Percentiles rank a stretch among this genome's conserved stretches.
phyloP scores from a whole-genome alignment of 2,329 filamentous ascomycete genomes.

The Colletotrichum euphorbiae region DNA sequence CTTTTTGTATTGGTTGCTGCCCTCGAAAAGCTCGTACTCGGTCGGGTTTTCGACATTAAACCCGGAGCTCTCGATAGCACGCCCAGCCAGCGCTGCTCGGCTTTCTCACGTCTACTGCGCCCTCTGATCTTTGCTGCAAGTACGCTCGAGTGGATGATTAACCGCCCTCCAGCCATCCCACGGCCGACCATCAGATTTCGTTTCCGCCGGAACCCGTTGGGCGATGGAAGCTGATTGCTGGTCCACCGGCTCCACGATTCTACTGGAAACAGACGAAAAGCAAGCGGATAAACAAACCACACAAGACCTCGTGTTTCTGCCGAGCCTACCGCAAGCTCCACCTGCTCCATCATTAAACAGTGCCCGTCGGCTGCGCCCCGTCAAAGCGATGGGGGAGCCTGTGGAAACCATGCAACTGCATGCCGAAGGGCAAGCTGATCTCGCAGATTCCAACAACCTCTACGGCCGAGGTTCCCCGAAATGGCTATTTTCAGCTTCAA shows the following conservation, averaged over 20 bases:
- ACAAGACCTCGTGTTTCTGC: constrained; percentile 37
- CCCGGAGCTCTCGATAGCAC: constrained; percentile 1
- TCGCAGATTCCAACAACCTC: constrained; percentile 3
- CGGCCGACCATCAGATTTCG: background rate
- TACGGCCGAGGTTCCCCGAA: constrained; percentile 4
- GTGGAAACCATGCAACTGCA: constrained; percentile 8
- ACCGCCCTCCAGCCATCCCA: background rate
- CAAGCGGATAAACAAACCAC: constrained; percentile 24
- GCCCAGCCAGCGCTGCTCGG: background rate
- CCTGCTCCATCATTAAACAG: constrained; percentile 9
- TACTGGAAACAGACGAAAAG: constrained; percentile 2
- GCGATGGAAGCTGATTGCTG: constrained; percentile 4
- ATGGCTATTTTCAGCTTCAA: constrained; percentile 14
- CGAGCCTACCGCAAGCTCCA: constrained; percentile 30
- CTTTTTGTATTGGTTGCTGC: background rate
- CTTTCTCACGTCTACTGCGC: background rate
- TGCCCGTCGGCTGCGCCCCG: constrained; percentile 2
- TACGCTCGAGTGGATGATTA: too few relatives aligned
- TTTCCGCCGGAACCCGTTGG: background rate
- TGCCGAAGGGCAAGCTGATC: background rate
- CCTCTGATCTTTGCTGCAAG: background rate
- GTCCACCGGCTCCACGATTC: constrained; percentile 23
- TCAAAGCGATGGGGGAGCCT: background rate
- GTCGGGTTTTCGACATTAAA: background rate
- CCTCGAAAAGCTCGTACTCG: background rate